Evolutionary conservation across 495 filamentous ascomycete species (phyloP).

Genomic region (Endocarpon pusillum): DNA sequence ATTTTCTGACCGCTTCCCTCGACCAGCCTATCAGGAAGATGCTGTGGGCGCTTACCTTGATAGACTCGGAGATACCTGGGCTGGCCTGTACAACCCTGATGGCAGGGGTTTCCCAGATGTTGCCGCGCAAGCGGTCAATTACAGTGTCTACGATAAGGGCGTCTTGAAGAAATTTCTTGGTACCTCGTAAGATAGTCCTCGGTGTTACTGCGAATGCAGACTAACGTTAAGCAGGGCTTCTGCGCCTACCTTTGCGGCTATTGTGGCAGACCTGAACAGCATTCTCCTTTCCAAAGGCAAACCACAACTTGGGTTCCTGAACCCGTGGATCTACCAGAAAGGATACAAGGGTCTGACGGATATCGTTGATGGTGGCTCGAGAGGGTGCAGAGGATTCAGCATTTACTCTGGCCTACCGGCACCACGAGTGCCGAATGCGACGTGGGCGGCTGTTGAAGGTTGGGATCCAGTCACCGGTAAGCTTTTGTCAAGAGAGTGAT

Average conservation of each 20-base stretch:
- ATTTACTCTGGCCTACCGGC: slow-evolving; percentile 9
- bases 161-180: slow-evolving; percentile 18
- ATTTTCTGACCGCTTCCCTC: slow-evolving; percentile 51
- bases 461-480: slow-evolving; percentile 32
- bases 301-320: slow-evolving; percentile 41
- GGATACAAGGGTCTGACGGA: slow-evolving; percentile 34
- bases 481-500: too few relatives aligned
- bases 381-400: slow-evolving; percentile 29
- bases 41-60: slow-evolving; percentile 39
- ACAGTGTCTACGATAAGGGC: slow-evolving; percentile 24
- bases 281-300: slow-evolving; percentile 30
- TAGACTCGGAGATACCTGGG: slow-evolving; percentile 22
- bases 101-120: slow-evolving; percentile 67
- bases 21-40: slow-evolving; percentile 45
- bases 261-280: slow-evolving; percentile 41
- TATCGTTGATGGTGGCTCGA: slow-evolving; percentile 35
- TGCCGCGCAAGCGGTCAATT: slow-evolving; percentile 31
- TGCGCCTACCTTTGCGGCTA: slow-evolving; percentile 33
- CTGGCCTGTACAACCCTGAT: slow-evolving; percentile 32
- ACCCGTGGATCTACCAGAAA: slow-evolving; percentile 43
- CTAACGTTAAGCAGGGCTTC: slow-evolving; percentile 21
- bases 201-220: slow-evolving; percentile 4
- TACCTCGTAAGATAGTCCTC: slow-evolving; percentile 20
- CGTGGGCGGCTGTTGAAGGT: slow-evolving; percentile 41
- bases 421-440: slow-evolving; percentile 29